These are phyloP conservation scores for Colletotrichum orbiculare DNA, from an alignment of 2,329 filamentous ascomycete species.

Conservation along the genomic window DNA sequence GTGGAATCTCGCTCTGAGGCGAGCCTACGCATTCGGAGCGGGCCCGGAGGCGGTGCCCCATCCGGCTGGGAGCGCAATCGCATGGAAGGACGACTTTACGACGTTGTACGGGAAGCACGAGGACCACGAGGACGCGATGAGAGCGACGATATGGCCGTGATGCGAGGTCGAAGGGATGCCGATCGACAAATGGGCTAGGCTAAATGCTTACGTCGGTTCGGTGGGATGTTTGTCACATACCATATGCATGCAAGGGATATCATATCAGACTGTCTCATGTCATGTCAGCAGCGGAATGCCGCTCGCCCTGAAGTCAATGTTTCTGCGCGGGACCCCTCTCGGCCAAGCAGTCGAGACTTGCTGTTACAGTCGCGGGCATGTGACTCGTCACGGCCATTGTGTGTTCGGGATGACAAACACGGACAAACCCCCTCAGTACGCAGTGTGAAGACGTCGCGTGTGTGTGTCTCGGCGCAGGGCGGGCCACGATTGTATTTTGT, in stretches of 20 bases:
- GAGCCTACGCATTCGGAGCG: constrained; percentile 44
- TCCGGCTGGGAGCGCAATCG: constrained; percentile 34
- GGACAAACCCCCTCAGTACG: constrained; percentile 11
- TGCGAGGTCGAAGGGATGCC: neutral
- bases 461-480: neutral
- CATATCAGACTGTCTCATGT: constrained; percentile 26
- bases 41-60: constrained; percentile 23
- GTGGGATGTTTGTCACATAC: constrained; percentile 18
- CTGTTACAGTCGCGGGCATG: no score
- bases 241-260: constrained; percentile 31
- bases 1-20: constrained; percentile 58
- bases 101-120: constrained; percentile 44
- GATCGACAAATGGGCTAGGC: constrained; percentile 1
- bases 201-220: constrained; percentile 29
- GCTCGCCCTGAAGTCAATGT: constrained; percentile 5
- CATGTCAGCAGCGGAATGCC: constrained; percentile 24
- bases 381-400: constrained; percentile 17
- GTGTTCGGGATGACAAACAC: no score
- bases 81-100: constrained; percentile 48
- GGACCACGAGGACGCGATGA: constrained; percentile 43
- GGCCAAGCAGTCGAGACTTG: no score
- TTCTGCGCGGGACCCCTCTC: neutral
- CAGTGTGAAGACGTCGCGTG: no score
- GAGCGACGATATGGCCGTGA: constrained; percentile 34
- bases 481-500: neutral